Conservation (phyloP, 805 yeast species). For the Wickerhamomyces bovis region DNA sequence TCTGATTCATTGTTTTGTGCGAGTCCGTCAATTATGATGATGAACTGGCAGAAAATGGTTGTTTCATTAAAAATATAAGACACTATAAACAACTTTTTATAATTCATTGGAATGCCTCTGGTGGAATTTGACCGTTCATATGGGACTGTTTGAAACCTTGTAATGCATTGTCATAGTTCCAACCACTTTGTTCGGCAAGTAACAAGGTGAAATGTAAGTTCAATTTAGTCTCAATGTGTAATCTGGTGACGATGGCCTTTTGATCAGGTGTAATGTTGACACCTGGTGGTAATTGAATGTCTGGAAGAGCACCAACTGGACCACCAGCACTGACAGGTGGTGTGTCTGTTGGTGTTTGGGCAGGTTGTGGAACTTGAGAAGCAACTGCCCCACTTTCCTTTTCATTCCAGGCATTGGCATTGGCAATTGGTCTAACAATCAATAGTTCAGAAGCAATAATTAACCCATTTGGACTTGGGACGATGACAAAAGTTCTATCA, state of each 20-base stretch:
- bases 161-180: slow-evolving; percentile 69
- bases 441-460: slow-evolving; percentile 85
- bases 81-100: not conserved
- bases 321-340: slow-evolving; percentile 5
- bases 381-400: slow-evolving; percentile 5
- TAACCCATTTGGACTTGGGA: slow-evolving; percentile 64
- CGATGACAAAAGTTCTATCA: slow-evolving; percentile 76
- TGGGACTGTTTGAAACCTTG: slow-evolving; percentile 62
- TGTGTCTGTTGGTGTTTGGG: not conserved
- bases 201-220: slow-evolving; percentile 74
- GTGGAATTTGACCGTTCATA: slow-evolving; percentile 24
- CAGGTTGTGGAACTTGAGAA: slow-evolving; percentile 4
- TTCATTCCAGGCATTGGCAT: slow-evolving; percentile 49
- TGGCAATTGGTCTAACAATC: slow-evolving; percentile 55
- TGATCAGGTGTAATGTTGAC: slow-evolving; percentile 52
- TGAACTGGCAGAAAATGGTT: not conserved
- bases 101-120: slow-evolving; percentile 21
- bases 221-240: slow-evolving; percentile 68
- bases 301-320: slow-evolving; percentile 25
- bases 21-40: not conserved
- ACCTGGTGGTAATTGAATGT: slow-evolving; percentile 15
- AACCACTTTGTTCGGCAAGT: slow-evolving; percentile 82
- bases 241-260: slow-evolving; percentile 55
- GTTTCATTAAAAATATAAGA: not conserved
- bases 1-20: not conserved